Base-by-base conservation (phyloP, 2,329 filamentous ascomycete genomes). In the Paracorniculantispora psalliotae region DNA sequence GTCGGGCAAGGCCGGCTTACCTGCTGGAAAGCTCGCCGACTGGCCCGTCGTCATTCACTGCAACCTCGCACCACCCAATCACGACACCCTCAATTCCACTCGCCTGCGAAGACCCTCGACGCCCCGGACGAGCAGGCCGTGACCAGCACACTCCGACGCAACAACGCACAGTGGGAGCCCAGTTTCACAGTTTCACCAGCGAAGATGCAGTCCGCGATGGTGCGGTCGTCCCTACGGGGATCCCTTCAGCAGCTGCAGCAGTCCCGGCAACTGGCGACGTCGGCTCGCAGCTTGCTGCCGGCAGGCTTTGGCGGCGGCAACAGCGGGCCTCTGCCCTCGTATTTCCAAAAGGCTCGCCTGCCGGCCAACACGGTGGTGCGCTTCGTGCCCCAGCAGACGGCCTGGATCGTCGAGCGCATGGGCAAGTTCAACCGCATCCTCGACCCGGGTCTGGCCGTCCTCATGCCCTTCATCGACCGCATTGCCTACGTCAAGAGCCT, bases 321-420 rank as follows among this genome's bases (percentile, higher is more conserved):
- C 41, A 61, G 68, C 25, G 64, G 66, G 3, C 63, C 67, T 43
- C 30, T 88, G 37, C 82, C 87, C 8, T 86, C 89, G n/a, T 96
- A 96, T 76, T 96, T 96, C 75, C 88, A 89, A 71, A 83, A 83
- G 63, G 79, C 81, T 13, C 79, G 82, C 23, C 81, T 97, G 55
- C 94, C 94, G 28, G 90, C 92, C 66, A 99, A 99, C 77, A 99
- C 94, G 4, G 81, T 99, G 63, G 81, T 99, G 67, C 91, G 93
- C 61, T 99, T 97, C 75, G 94, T 99, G 44, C 94, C 94, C n/a
- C 94, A 99, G 77, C 94, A 99, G 79, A 97, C 93, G 67, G 94
- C 94, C 73, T 99, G 94, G 94, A 93, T 99, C 61, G 94, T 99
- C 59, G 94, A 99, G 83, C 92, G 94, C 71, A 99, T 99, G 94